phyloP scores from a whole-genome alignment of 306 rosid genomes.

The Hippophae gyantsensis region DNA sequence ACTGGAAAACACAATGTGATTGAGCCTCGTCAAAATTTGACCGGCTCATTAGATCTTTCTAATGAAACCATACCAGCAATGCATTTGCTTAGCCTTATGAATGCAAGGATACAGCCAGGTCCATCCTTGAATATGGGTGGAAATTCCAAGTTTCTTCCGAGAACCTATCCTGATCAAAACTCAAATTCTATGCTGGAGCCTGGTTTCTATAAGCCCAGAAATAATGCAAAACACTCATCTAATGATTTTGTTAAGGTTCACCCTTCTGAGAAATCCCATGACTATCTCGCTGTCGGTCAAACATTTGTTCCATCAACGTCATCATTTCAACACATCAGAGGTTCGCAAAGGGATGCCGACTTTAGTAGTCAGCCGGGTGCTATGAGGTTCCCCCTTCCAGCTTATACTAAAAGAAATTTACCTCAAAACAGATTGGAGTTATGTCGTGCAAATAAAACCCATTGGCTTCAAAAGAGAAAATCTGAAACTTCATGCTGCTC shows the following conservation, averaged over 20 bases:
- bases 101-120: slow-evolving; percentile 70
- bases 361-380: slow-evolving; percentile 29
- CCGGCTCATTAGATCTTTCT: slow-evolving; percentile 63
- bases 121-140: slow-evolving; percentile 45
- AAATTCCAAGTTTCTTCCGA: slow-evolving; percentile 40
- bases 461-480: slow-evolving; percentile 30
- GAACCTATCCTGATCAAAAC: slow-evolving; percentile 40
- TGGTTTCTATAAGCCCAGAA: slow-evolving; percentile 41
- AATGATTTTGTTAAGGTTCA: slow-evolving; percentile 34
- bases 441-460: slow-evolving; percentile 29
- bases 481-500: slow-evolving; percentile 35
- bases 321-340: slow-evolving; percentile 34
- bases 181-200: slow-evolving; percentile 35
- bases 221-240: slow-evolving; percentile 35
- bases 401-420: slow-evolving; percentile 27
- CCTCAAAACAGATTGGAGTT: slow-evolving; percentile 23
- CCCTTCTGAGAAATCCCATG: slow-evolving; percentile 42
- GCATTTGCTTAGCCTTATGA: slow-evolving; percentile 99
- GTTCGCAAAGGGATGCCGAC: slow-evolving; percentile 26
- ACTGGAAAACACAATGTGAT: slow-evolving; percentile 39
- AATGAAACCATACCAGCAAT: slow-evolving; percentile 91
- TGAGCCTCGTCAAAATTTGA: slow-evolving; percentile 44
- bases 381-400: slow-evolving; percentile 23
- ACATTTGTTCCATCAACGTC: slow-evolving; percentile 44
- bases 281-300: slow-evolving; percentile 40